Evolutionary conservation across 345 rosid species (phyloP).

Genomic region (thale cress (Arabidopsis thaliana)): DNA sequence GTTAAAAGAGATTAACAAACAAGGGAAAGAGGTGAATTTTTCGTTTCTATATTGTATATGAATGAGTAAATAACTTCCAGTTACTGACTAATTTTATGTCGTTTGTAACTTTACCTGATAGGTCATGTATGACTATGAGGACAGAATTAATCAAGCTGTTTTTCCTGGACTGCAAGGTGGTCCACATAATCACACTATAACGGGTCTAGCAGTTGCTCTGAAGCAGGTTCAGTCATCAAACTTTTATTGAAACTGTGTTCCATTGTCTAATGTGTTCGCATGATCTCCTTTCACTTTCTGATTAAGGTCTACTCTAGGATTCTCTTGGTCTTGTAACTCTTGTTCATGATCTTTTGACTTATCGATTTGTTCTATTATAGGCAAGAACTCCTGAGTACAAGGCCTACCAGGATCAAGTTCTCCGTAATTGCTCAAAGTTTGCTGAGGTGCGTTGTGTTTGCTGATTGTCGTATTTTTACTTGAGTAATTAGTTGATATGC

Average conservation of each 20-base stretch:
- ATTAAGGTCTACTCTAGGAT: constrained; percentile 5
- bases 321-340: not conserved
- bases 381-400: constrained; percentile 81
- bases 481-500: constrained; percentile 18
- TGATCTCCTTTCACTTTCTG: constrained; percentile 1
- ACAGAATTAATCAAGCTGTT: constrained; percentile 88
- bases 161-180: constrained; percentile 99
- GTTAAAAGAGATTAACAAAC: constrained; percentile 79
- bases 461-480: not conserved
- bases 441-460: constrained; percentile 60
- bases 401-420: constrained; percentile 93
- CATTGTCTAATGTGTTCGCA: constrained; percentile 4
- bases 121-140: constrained; percentile 89
- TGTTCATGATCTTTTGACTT: constrained; percentile 33
- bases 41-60: not conserved
- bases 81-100: constrained; percentile 1
- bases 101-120: constrained; percentile 44
- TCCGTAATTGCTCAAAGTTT: constrained; percentile 73
- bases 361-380: constrained; percentile 45
- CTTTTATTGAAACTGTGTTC: not conserved
- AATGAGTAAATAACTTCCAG: constrained; percentile 1
- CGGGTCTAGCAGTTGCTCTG: constrained; percentile 91
- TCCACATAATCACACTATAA: constrained; percentile 93
- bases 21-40: constrained; percentile 76
- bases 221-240: constrained; percentile 64